Evolutionary conservation across 1,284 basidiomycete species (phyloP), one percentile per base, ranked within the genome.

Genomic region (Porogramme epimiltina): DNA sequence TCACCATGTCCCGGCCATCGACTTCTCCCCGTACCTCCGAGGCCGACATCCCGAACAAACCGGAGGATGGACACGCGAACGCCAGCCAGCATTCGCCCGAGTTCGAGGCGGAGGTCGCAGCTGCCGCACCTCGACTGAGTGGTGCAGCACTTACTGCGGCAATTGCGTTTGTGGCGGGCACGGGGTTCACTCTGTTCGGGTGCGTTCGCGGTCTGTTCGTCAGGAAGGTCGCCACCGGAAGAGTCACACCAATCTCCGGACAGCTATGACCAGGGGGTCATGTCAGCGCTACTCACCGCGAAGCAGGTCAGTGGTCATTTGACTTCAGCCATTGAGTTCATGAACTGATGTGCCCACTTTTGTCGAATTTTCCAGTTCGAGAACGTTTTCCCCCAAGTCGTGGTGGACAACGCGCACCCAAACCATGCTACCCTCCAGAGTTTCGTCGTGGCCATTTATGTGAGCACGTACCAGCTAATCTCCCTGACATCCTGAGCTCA

Each of bases 241-340:
- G 33, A 41, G 31, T 19, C 13, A 28, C 42, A 42, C 22, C 18
- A 19, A n/a, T 25, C 38, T 11, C n/a, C n/a, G 10, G 19, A 13
- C 37, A 80, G 79, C 16, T 85, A 85, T 69, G 83, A 85, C 61
- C 83, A 85, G 59, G 82, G 82, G 53, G 82, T 85, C 28, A 84
- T 85, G 81, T 81, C 78, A 37, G 79, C 81, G 2, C 68, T 85
- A 18, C 67, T 84, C 26, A 80, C 77, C 19, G 77, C 79, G 18
- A 70, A 70, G 49, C 76, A 79, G 68, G 77, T 75, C 31, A 33
- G 55, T 53, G 26, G 26, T 25, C 25, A 28, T 40, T 26, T 23
- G 28, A 31, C 19, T 23, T 38, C 34, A 20, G 43, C 13, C 38
- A n/a, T 22, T 24, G 25, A 39, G 18, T 18, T 20, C 26, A 28